These are phyloP conservation scores for Phytopythium ostracodes DNA, from an alignment of 352 stramenopile genomes.

Conservation along the genomic window DNA sequence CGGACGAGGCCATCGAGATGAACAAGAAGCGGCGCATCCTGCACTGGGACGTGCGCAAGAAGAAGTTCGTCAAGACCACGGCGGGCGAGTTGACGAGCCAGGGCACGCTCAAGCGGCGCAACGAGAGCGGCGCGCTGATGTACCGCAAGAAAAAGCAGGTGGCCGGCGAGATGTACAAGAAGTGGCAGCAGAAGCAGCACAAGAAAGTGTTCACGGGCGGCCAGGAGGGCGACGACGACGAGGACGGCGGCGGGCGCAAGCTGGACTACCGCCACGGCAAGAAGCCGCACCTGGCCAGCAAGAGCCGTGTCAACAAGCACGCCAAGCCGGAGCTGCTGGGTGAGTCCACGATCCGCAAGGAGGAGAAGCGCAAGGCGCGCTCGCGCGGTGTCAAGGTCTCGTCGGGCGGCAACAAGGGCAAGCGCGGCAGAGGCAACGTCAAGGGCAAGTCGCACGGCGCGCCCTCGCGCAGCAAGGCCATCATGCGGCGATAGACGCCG, in stretches of 20 bases:
- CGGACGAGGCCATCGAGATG: conserved; percentile 96
- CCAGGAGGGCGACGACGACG: conserved; percentile 66
- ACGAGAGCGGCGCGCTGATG: conserved; percentile 64
- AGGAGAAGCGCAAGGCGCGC: conserved; percentile 79
- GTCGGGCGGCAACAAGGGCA: conserved; percentile 32
- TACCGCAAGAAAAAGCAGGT: conserved; percentile 82
- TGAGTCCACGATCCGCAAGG: conserved; percentile 81
- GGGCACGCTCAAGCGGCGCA: conserved; percentile 79
- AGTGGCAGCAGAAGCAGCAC: conserved; percentile 91
- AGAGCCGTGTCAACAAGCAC: conserved; percentile 64
- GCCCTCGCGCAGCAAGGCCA: conserved; percentile 79
- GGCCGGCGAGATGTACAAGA: conserved; percentile 91
- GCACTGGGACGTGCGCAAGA: conserved; percentile 98
- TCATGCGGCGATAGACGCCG: conserved; percentile 45
- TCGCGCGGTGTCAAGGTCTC: conserved; percentile 74
- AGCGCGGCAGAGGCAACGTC: conserved; percentile 70
- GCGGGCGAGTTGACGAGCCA: conserved; percentile 85
- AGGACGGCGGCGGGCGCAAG: conserved; percentile 27
- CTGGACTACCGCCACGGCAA: conserved; percentile 79
- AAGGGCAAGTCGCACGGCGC: conserved; percentile 79
- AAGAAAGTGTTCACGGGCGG: conserved; percentile 75
- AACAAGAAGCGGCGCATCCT: conserved; percentile 97
- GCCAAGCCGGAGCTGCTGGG: conserved; percentile 76
- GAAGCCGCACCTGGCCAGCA: conserved; percentile 53
- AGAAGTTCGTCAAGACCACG: conserved; percentile 94